These are phyloP conservation scores for Ricinus communis DNA, from an alignment of 345 rosid species.

Conservation along the genomic window DNA sequence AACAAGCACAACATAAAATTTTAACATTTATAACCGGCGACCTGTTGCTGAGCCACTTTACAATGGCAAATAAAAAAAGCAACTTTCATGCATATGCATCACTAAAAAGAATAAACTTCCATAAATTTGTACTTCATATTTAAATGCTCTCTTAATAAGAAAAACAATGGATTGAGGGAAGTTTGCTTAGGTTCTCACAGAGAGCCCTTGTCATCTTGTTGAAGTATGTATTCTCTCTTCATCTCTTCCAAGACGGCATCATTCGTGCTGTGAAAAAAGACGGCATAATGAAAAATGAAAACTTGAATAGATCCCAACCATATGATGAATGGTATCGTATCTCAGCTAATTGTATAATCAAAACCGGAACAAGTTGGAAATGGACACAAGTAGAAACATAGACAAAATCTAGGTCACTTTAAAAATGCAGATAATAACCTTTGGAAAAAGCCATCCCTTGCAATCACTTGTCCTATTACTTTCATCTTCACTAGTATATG, in stretches of 20 bases:
- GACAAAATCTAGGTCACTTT: neutral
- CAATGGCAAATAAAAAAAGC: neutral
- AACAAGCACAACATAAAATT: neutral
- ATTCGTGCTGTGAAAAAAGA: slow-evolving; percentile 63
- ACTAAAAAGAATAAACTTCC: neutral
- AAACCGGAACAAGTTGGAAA: neutral
- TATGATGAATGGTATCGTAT: neutral
- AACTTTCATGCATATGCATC: neutral
- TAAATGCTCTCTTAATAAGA: neutral
- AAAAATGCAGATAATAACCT: neutral
- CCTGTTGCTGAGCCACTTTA: neutral
- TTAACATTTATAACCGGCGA: neutral
- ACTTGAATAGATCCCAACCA: too few relatives aligned
- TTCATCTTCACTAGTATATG: neutral
- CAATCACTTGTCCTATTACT: neutral
- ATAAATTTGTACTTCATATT: neutral
- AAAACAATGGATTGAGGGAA: neutral
- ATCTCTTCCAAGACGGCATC: slow-evolving; percentile 81
- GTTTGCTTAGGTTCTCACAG: slow-evolving; percentile 27
- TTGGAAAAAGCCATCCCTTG: too few relatives aligned
- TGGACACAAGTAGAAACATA: neutral
- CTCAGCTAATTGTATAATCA: neutral
- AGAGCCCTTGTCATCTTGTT: slow-evolving; percentile 50
- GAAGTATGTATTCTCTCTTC: slow-evolving; percentile 77
- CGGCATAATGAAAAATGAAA: neutral